Evolutionary conservation across 1,284 basidiomycete species (phyloP), one percentile per base, ranked within the genome.

Genomic region (Rhodotorula sp.): DNA sequence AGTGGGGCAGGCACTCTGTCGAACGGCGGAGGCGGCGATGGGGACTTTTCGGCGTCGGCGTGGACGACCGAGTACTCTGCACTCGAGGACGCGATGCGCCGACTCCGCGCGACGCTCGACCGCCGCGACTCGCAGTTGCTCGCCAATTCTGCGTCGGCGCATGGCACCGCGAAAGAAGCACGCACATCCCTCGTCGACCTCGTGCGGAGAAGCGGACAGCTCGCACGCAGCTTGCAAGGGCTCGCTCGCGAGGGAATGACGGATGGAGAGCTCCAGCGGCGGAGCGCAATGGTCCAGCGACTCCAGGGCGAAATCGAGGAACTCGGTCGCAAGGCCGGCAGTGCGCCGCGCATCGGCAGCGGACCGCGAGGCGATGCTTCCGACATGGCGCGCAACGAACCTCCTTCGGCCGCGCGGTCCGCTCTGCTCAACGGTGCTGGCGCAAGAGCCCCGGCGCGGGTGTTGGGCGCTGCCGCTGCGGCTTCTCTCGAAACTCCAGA

Each of bases 41-140:
- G 48, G 45, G 58, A 26, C 67, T 91, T 89, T 82, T 90, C 90
- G 0, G 85, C 87, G 2, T 83, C 88, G 20, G 87, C 88, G 51
- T 95, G 93, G 93, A 84, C 95, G 29, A 88, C 92, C 72, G 92
- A 94, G 79, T 90, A 93, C 77, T 81, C 86, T 62, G 87, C 89
- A 61, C 81, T 94, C 17, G 88, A 90, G 78, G 83, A 85, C n/a
- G 84, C 87, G 57, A 84, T 93, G 60, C 88, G 92, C 53, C 86
- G 88, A 74, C 85, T 93, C 61, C 89, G 92, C 72, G 89, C 91
- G 12, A 87, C 91, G 73, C 85, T 95, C 78, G 89, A 92, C 81
- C 89, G 89, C 79, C 88, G 93, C 57, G 92, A 96, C 81, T 87
- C 91, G 0, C 85, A 94, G 66, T 85, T 89, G 7, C 86, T 89